Conservation (phyloP, 805 yeast genomes). For the Metschnikowia colocasiae region DNA sequence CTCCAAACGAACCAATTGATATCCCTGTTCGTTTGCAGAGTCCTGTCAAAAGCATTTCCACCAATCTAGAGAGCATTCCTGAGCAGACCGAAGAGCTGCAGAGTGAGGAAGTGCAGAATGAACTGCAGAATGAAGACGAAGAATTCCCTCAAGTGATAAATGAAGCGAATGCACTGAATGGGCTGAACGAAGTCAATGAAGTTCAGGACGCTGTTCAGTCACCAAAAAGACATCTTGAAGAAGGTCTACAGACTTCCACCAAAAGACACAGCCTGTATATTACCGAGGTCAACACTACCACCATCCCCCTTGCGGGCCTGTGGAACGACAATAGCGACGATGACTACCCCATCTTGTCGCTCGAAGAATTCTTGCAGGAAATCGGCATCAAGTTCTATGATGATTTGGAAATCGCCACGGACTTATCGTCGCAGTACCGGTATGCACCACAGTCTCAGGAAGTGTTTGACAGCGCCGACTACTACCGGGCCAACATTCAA, state of each 20-base stretch:
- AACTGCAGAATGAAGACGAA: background rate
- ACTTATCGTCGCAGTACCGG: conserved; percentile 23
- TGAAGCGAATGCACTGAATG: background rate
- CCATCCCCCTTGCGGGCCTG: conserved; percentile 9
- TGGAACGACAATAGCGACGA: conserved; percentile 16
- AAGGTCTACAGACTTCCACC: conserved; percentile 1
- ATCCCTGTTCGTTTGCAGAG: background rate
- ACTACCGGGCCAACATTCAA: conserved; percentile 35
- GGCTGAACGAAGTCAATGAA: too few species aligned
- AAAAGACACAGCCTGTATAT: conserved; percentile 7
- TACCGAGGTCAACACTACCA: conserved; percentile 5
- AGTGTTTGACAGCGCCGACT: conserved; percentile 25
- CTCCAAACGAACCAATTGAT: too few species aligned
- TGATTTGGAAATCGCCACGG: conserved; percentile 38
- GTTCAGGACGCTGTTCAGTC: too few species aligned
- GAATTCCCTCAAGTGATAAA: too few species aligned
- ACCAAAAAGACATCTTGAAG: background rate
- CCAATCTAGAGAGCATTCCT: conserved; percentile 1
- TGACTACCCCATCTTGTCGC: conserved; percentile 31
- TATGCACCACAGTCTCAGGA: conserved; percentile 13
- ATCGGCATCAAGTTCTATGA: conserved; percentile 44
- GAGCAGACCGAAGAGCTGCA: conserved; percentile 1
- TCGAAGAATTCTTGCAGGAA: conserved; percentile 37
- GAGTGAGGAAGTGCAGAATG: background rate
- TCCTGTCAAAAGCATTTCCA: background rate